Base-by-base conservation (phyloP, 2,329 filamentous ascomycete genomes). In the Botryotinia calthae region DNA sequence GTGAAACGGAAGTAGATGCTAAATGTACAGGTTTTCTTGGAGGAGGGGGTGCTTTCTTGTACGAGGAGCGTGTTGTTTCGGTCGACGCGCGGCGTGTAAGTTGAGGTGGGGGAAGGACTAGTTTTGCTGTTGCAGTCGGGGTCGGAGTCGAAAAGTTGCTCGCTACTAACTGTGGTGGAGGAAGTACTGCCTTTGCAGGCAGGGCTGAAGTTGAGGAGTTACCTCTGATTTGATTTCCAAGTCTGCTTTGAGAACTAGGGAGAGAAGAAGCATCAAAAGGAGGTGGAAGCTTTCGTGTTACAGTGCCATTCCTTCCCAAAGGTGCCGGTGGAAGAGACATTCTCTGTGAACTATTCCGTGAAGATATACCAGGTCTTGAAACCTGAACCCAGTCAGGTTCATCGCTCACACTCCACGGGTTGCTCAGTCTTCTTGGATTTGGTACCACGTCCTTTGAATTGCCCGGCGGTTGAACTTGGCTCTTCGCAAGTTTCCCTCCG, bases 381-480 rank as follows among this genome's bases (percentile, higher is more conserved):
- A 91, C 84, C 5, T 86, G 87, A 59, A 97, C 89, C 96, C 96
- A 98, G 79, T 98, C 95, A 16, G 91, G 88, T 81, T 97, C 93
- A 46, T 91, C 86, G 2, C 88, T 90, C 0, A 87, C 85, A 1
- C 86, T 87, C 81, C 97, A 98, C 0, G 96, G 96, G 78, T 98
- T 98, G 0, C 92, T 89, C 20, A 89, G 88, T 65, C 93, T 88
- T 46, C 89, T 87, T 1, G 91, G 89, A 80, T 97, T 98, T 34
- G 93, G 86, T 3, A 89, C 84, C 77, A 89, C 86, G 18, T 87
- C 85, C 14, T 85, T 84, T 56, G 0, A 94, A 92, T 14, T 93
- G 89, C 73, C 87, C 85, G 54, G 97, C 84, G 25, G 87, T 86
- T 9, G 94, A 94, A 68, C 65, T 42, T 68, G 34, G 28, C 65